A percentile compares a stretch with the other conserved stretches of the same genome.
phyloP scores from a whole-genome alignment of 352 stramenopile genomes.

The Phytopythium boreale region DNA sequence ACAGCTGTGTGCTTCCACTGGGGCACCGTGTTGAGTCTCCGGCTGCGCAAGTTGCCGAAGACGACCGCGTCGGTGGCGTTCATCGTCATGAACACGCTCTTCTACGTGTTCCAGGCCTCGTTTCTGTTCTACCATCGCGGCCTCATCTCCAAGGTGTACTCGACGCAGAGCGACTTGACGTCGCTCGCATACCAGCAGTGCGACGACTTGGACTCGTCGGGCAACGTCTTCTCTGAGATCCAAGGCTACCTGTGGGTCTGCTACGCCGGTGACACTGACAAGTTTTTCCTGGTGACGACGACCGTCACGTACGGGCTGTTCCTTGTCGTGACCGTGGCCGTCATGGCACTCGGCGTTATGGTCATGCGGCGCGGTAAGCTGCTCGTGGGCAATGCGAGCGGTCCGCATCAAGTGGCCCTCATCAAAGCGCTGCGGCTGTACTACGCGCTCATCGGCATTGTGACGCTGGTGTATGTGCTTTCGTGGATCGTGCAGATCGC shows the following conservation, averaged over 20 bases:
- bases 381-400: slow-evolving; percentile 65
- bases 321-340: slow-evolving; percentile 64
- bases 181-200: slow-evolving; percentile 82
- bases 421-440: slow-evolving; percentile 84
- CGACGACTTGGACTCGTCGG: slow-evolving; percentile 40
- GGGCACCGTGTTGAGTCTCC: slow-evolving; percentile 78
- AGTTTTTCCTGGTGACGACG: slow-evolving; percentile 78
- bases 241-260: slow-evolving; percentile 82
- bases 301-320: slow-evolving; percentile 82
- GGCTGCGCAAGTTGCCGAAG: slow-evolving; percentile 73
- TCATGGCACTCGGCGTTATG: slow-evolving; percentile 83
- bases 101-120: slow-evolving; percentile 76
- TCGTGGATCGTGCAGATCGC: slow-evolving; percentile 84
- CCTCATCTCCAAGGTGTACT: slow-evolving; percentile 74
- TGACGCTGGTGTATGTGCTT: slow-evolving; percentile 81
- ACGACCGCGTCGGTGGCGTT: slow-evolving; percentile 65
- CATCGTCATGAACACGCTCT: slow-evolving; percentile 63
- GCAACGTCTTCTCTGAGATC: slow-evolving; percentile 84
- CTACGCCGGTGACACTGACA: slow-evolving; percentile 65
- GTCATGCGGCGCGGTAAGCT: slow-evolving; percentile 83
- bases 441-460: slow-evolving; percentile 82
- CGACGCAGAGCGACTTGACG: slow-evolving; percentile 56
- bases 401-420: slow-evolving; percentile 72
- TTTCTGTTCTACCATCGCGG: slow-evolving; percentile 66
- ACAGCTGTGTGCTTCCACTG: slow-evolving; percentile 87